Percentiles rank a stretch among this genome's conserved stretches.
phyloP scores from a whole-genome alignment of 768 basidiomycete genomes.

The Lyophyllum atratum region DNA sequence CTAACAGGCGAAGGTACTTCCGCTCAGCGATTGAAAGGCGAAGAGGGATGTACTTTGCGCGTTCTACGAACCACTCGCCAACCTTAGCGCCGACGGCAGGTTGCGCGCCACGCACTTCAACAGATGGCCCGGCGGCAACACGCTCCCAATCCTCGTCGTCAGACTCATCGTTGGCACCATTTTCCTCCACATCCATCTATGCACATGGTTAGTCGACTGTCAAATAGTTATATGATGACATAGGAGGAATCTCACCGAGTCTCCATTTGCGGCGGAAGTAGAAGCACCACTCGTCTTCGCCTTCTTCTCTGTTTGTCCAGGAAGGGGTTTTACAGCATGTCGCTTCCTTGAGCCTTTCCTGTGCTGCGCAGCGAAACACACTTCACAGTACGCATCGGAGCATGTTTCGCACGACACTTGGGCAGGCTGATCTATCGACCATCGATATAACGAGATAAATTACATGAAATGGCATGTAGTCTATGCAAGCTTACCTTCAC shows the following conservation, averaged over 20 bases:
- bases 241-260: conserved; percentile 4
- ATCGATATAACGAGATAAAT: conserved; percentile 4
- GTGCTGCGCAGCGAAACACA: conserved; percentile 85
- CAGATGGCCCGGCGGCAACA: conserved; percentile 30
- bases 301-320: conserved; percentile 27
- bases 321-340: conserved; percentile 56
- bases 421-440: conserved; percentile 74
- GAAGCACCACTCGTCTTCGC: conserved; percentile 20
- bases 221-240: neutral
- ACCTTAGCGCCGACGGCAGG: conserved; percentile 62
- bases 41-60: conserved; percentile 78
- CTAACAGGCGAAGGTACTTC: conserved; percentile 82
- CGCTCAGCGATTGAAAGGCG: conserved; percentile 76
- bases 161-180: conserved; percentile 29
- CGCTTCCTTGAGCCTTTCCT: conserved; percentile 76
- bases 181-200: conserved; percentile 51
- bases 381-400: conserved; percentile 75
- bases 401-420: conserved; percentile 74
- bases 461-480: neutral
- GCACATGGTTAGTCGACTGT: neutral
- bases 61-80: conserved; percentile 86
- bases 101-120: conserved; percentile 52
- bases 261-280: neutral
- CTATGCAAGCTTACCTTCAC: conserved; percentile 64
- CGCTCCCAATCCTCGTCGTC: conserved; percentile 49